Evolutionary conservation across 139 green algal genomes (phyloP), one percentile per base, ranked within the genome.

Genomic region (Chlorella sp.): DNA sequence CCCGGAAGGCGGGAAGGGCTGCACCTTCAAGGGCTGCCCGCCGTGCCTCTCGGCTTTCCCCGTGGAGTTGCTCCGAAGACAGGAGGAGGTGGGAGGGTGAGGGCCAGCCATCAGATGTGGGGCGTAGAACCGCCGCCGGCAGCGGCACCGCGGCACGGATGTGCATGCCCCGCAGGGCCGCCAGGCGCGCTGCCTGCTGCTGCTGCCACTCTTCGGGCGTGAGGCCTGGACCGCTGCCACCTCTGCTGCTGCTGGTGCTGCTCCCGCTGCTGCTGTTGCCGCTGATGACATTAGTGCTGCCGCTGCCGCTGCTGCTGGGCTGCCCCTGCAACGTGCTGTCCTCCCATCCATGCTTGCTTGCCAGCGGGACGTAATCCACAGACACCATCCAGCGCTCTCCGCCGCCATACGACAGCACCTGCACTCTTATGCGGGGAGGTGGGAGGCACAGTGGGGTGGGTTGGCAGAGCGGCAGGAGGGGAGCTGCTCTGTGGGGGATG

Each of bases 181-280:
- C 61, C 37, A 87, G 66, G 34, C 83, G 60, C 39, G 61, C 34
- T 39, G 53, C 39, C 83, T 88, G 85, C 85, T 83, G 42, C 22
- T 48, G 32, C 71, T 82, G 85, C 71, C 69, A 69, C 0, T 21
- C 48, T 3, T 42, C 42, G 36, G 36, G 18, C 12, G 64, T 64
- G 5, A 80, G 37, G 12, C 19, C 64, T 1, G 2, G 26, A 1
- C 21, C 32, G 81, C 48, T 53, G 19, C 19, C 3, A 19, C 36
- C 12, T 21, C 77, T 7, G 26, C 19, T 7, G 80, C 28, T 12
- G 40, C 28, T 28, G 80, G 1, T 37, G 42, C 53, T 24, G 60
- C 4, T 5, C 57, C 60, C 15, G 77, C 34, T 68, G 60, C 60
- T 68, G 60, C 60, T 68, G 73, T n/a, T 22, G 73, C 71, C 4